Evolutionary conservation across 495 filamentous ascomycete species (phyloP), one percentile per base, ranked within the genome.

Genomic region (Aspergillus conjunctus): DNA sequence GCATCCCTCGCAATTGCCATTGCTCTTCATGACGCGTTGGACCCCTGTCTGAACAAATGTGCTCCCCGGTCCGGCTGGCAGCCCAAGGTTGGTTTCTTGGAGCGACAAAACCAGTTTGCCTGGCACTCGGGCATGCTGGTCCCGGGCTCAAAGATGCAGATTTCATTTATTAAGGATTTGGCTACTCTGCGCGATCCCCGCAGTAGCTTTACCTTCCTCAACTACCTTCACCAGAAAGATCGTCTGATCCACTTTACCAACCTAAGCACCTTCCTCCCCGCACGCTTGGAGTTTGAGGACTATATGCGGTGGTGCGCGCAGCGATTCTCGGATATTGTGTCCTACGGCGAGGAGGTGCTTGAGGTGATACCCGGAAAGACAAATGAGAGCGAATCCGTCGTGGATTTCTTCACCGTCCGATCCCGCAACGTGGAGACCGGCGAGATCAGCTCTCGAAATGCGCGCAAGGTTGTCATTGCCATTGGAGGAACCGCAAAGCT

Each of bases 81-180:
- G 43, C 91, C 89, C 32, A 91, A 88, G 66, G 87, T 93, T 4
- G 79, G 87, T 43, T 97, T 96, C 75, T 71, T 97, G 20, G 93
- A 97, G 77, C 87, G 88, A 60, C 93, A 98, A 76, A 67, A 79
- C 21, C 76, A 84, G 44, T 98, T 97, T 66, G 84, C 86, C 51
- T 97, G 93, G 93, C 93, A 98, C 72, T 85, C 88, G 3, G 93
- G 93, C 37, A 98, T 98, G 93, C 83, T 97, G 56, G 84, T 98
- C 1, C 91, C 92, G 0, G 91, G 91, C 49, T 89, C 92, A 12
- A 90, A 88, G 70, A 98, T 98, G 93, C 93, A 98, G 73, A 97
- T 98, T 59, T 93, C 91, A 33, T 98, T 97, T 81, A 81, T 98
- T 74, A 98, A 98, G 78, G 94, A 97, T 66, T 81, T 98, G 59